Base-by-base conservation (phyloP, 768 basidiomycete genomes). In the Suillus weaverae region DNA sequence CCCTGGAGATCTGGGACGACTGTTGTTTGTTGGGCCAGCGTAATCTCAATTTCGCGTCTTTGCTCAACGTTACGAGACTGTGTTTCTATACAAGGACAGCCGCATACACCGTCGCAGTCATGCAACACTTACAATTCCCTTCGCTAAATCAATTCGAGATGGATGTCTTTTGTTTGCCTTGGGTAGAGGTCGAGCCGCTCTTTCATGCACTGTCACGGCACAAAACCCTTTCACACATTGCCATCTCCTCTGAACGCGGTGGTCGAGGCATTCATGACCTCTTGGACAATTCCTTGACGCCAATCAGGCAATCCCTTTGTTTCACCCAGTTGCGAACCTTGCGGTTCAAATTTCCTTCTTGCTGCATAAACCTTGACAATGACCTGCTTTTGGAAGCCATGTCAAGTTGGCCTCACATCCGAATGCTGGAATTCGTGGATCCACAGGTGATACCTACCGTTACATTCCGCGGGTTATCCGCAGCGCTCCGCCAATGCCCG, bases 341-440 rank as follows among this genome's bases (percentile, higher is more conserved):
- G 16, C 36, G 26, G 9, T 18, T 59, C 38, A 32, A 10, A 1
- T 30, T 39, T 30, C 22, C 16, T 39, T 26, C 5, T 30, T 59
- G 9, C 8, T 11, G 5, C 38, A 59, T 59, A 26, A 30, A 20
- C 22, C 38, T 59, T 39, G 26, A 59, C 18, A 13, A 59, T 3
- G 10, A 30, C 56, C 36, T 59, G 26, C 38, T 57, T 14, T 57
- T 39, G 36, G 38, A 59, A 39, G 56, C 56, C 16, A 20, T 59
- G 38, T 59, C 56, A 20, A 39, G 56, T 30, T 59, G 56, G 38
- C 56, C 38, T 9, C 56, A 39, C 56, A 59, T 59, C 9, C 16
- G 16, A 38, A 18, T 16, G 18, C 16, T 59, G 26, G 18, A 59
- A 18, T 30, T 59, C 3, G 4, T 18, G 7, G 26, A 51, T 51